Base-by-base conservation (phyloP, 768 basidiomycete species). In the Zangia roseola region DNA sequence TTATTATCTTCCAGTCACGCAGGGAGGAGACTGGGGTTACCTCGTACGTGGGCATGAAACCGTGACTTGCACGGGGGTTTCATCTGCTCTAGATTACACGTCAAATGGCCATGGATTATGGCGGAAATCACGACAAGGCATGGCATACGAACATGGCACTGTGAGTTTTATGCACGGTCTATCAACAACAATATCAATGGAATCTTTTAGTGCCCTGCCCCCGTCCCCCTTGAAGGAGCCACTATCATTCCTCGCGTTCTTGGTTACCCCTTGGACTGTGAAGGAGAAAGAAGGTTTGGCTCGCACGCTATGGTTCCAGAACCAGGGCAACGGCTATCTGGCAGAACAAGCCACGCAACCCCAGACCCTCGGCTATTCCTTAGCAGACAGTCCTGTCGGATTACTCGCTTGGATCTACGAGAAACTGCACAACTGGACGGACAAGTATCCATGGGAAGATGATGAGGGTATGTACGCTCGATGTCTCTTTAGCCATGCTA, bases 381-480 rank as follows among this genome's bases (percentile, higher is more conserved):
- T 84, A 4, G 67, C 77, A 1, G 83, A 84, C 54, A 83, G 81
- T 8, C 83, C 83, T 8, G 72, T 71, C 6, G 83, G 79, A 1
- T 52, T 80, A 19, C 68, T 80, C 10, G 75, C 70, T 2, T 80
- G 78, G 78, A 76, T 81, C 17, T 80, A 78, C 46, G 78, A 80
- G 54, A 78, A 80, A 43, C 53, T 79, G 14, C 67, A 74, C 21
- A 59, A 62, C 26, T 79, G 75, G 74, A 74, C 75, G 0, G 81
- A 83, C 54, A 52, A 59, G 2, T 82, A 84, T 59, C 71, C 72
- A 0, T 84, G 82, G 81, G 69, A 70, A 10, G 78, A 80, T 38
- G 81, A 83, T 23, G 79, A 83, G 65, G 70, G 83, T 57, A 14
- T 0, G 2, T 6, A 1, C 16, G 5, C 13, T 2, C 13, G 2